Conservation (phyloP, 805 yeast genomes). For the Wickerhamiella australiensis region DNA sequence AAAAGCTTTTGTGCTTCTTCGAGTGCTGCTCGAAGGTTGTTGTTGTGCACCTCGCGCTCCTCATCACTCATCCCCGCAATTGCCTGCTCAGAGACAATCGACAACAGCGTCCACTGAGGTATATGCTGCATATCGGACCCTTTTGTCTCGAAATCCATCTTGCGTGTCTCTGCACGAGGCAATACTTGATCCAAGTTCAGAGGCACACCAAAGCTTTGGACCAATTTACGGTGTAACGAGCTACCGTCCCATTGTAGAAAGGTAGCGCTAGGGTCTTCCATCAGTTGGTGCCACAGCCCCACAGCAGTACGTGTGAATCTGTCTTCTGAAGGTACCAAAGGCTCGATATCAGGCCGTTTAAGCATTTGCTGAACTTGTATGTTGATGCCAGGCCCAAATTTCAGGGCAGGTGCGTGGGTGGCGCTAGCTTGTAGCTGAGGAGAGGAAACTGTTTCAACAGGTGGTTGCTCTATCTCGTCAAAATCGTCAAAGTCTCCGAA, state of each 20-base stretch:
- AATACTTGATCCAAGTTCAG: slow-evolving; percentile 51
- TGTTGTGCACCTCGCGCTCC: slow-evolving; percentile 32
- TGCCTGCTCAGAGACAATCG: slow-evolving; percentile 30
- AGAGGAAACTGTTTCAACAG: not conserved
- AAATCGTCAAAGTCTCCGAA: slow-evolving; percentile 29
- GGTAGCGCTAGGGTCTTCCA: slow-evolving; percentile 37
- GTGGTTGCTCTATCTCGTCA: slow-evolving; percentile 24
- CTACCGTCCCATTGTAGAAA: slow-evolving; percentile 63
- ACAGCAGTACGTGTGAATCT: slow-evolving; percentile 18
- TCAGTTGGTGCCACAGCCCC: slow-evolving; percentile 36
- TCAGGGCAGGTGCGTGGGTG: not conserved
- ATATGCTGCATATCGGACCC: slow-evolving; percentile 17
- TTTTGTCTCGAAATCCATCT: slow-evolving; percentile 20
- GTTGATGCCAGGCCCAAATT: slow-evolving; percentile 1
- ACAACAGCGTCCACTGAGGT: slow-evolving; percentile 26
- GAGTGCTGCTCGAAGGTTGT: slow-evolving; percentile 28
- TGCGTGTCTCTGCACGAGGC: slow-evolving; percentile 23
- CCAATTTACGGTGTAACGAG: slow-evolving; percentile 48
- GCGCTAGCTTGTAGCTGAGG: not conserved
- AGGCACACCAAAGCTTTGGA: slow-evolving; percentile 59
- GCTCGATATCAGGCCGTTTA: not conserved
- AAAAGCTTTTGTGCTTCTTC: slow-evolving; percentile 31
- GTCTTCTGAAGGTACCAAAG: not conserved
- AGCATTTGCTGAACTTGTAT: slow-evolving; percentile 6
- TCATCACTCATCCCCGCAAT: slow-evolving; percentile 28